These are phyloP conservation scores for Bidens hawaiensis DNA, from an alignment of 140 eudicot genomes.

Conservation along the genomic window DNA sequence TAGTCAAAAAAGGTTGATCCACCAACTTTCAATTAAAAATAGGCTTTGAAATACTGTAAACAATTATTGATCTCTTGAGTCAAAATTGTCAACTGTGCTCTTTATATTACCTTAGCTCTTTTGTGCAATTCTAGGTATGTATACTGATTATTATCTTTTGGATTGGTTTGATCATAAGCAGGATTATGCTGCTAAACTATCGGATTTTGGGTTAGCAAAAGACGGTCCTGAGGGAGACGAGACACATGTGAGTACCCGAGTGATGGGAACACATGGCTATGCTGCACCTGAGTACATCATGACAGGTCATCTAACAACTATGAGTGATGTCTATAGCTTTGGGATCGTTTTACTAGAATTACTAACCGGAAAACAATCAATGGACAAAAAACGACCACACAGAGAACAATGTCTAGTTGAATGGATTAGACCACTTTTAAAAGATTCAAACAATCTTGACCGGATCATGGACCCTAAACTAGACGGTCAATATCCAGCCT, in stretches of 20 bases:
- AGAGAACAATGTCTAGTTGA: slow-evolving; percentile 66
- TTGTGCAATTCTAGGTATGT: not conserved
- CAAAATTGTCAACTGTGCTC: not conserved
- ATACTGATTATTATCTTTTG: slow-evolving; percentile 5
- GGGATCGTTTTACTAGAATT: slow-evolving; percentile 87
- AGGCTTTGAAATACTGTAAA: too few relatives aligned
- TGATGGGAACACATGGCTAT: slow-evolving; percentile 88
- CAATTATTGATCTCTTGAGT: not conserved
- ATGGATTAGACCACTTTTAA: slow-evolving; percentile 69
- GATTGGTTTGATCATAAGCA: slow-evolving; percentile 16
- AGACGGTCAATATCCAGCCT: slow-evolving; percentile 55
- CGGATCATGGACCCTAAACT: slow-evolving; percentile 68
- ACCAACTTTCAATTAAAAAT: too few relatives aligned
- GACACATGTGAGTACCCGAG: slow-evolving; percentile 73
- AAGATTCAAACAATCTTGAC: slow-evolving; percentile 59
- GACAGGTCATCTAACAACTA: slow-evolving; percentile 88
- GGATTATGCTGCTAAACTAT: slow-evolving; percentile 76
- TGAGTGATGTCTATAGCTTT: slow-evolving; percentile 80
- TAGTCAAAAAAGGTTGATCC: too few relatives aligned
- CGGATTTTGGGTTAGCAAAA: slow-evolving; percentile 90
- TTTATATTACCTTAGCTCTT: not conserved
- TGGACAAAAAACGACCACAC: slow-evolving; percentile 62
- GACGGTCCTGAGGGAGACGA: slow-evolving; percentile 90
- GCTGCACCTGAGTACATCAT: slow-evolving; percentile 92
- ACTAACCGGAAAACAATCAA: slow-evolving; percentile 63